A percentile compares a stretch with the other conserved stretches of the same genome.
These are phyloP conservation scores for Mucor sp. DNA, from an alignment of 371 early-diverging fungal species.

Conservation along the genomic window DNA sequence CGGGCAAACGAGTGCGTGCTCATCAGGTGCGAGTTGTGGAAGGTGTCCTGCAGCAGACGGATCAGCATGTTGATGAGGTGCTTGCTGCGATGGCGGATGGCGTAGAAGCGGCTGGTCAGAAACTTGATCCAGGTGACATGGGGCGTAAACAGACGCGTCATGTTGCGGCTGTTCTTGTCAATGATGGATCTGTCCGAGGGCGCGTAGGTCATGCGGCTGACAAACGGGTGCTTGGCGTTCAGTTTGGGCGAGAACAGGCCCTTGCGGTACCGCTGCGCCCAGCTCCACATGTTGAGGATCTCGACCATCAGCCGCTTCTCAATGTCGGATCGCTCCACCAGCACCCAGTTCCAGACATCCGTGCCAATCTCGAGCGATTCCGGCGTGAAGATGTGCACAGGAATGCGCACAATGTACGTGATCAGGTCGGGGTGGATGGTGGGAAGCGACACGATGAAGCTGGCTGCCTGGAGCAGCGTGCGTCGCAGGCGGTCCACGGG, in stretches of 20 bases:
- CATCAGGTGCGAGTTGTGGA: constrained; percentile 60
- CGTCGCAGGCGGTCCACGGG: constrained; percentile 53
- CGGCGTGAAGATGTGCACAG: constrained; percentile 78
- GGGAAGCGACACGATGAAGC: constrained; percentile 25
- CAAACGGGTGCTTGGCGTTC: constrained; percentile 81
- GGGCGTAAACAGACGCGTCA: constrained; percentile 67
- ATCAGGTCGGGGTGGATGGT: constrained; percentile 73
- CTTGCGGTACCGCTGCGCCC: constrained; percentile 72
- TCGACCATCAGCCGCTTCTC: constrained; percentile 85
- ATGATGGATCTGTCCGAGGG: constrained; percentile 83
- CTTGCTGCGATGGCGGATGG: constrained; percentile 74
- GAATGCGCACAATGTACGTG: constrained; percentile 84
- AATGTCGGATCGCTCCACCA: constrained; percentile 74
- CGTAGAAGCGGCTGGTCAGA: constrained; percentile 81
- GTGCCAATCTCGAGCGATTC: constrained; percentile 79
- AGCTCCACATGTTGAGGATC: constrained; percentile 83
- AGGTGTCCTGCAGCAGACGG: constrained; percentile 76
- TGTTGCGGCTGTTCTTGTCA: constrained; percentile 62
- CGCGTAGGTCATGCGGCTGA: constrained; percentile 89
- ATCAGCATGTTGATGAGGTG: constrained; percentile 75
- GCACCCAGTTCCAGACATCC: constrained; percentile 87
- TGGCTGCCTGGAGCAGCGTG: constrained; percentile 35
- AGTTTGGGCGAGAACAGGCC: constrained; percentile 74
- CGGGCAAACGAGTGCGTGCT: constrained; percentile 78
- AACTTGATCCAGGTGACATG: constrained; percentile 89